Base-by-base conservation (phyloP, 169 alveolate genomes). In the Theileria equi region DNA sequence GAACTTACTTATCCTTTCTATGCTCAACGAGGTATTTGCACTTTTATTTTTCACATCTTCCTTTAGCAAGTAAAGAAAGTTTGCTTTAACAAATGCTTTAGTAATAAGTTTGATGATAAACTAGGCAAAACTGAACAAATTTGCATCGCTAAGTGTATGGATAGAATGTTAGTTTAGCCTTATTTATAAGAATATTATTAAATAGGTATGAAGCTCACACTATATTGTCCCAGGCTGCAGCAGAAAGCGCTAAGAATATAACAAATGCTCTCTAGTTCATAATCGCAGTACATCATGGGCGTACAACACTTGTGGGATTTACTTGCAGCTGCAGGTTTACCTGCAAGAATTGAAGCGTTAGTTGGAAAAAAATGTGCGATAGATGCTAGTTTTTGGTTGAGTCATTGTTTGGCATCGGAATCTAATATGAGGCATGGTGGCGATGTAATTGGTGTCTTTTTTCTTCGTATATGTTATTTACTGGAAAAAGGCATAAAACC, bases 121-220 rank as follows among this genome's bases (percentile, higher is more conserved):
- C 52, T 91, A 82, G 72, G 82, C 44, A 88, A 89, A 80, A 60
- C 48, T 40, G 95, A 90, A 54, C 92, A 87, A 59, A 81, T 90
- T 17, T 90, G 95, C 62, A 50, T 90, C 29, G 95, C 95, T 17
- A 91, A 91, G 60, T 91, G 96, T 82, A 90, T 91, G 96, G 96
- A 91, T 52, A 66, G 96, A 31, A 89, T 91, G 96, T 91, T 49
- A 63, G 88, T 47, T 13, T 6, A 11, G 21, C n/a, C 35, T 5
- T 36, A 13, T 38, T 41, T 28, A 28, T 41, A 50, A n/a, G n/a
- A n/a, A n/a, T n/a, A n/a, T n/a, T 28, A 28, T 31, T 25, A 17
- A 58, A 44, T 59, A 90, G 94, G 93, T 90, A 89, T 57, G 96
- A 91, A 66, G 90, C 96, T 23, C 94, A 91, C 58, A 74, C 92